These are phyloP conservation scores for Fusarium sp. DNA, from an alignment of 2,329 filamentous ascomycete species.

Conservation along the genomic window DNA sequence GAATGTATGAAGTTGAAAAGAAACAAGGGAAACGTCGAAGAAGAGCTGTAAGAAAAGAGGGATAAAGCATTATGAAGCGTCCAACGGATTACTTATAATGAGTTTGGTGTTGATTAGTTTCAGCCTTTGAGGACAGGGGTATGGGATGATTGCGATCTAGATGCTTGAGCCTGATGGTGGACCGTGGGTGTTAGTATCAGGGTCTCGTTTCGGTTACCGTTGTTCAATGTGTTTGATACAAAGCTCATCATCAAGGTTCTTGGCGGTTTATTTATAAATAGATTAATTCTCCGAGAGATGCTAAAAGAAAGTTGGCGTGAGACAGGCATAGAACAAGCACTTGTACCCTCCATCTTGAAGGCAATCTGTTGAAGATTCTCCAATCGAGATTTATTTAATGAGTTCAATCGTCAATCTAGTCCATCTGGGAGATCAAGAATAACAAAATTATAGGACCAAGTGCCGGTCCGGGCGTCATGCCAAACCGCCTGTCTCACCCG, in stretches of 20 bases:
- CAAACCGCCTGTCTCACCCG: constrained; percentile 19
- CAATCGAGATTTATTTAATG: neutral
- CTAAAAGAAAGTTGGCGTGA: no score
- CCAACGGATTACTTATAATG: constrained; percentile 35
- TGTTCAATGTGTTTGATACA: constrained; percentile 30
- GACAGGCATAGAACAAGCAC: no score
- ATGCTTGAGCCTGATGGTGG: constrained; percentile 14
- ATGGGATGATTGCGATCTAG: constrained; percentile 20
- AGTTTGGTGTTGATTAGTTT: constrained; percentile 2
- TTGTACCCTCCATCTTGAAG: no score
- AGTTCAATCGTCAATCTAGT: neutral
- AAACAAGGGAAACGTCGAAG: constrained; percentile 8
- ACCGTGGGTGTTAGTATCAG: constrained; percentile 4
- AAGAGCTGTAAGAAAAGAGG: constrained; percentile 1
- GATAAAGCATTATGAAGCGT: constrained; percentile 7
- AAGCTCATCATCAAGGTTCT: neutral
- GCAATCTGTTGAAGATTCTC: neutral
- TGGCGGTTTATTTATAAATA: neutral
- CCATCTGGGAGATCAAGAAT: neutral
- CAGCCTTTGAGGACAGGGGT: neutral
- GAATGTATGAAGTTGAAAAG: constrained; percentile 10
- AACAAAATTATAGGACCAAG: constrained; percentile 20
- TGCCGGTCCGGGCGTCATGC: constrained; percentile 23
- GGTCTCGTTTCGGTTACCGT: constrained; percentile 20
- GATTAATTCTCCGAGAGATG: neutral